Conservation (phyloP, 768 basidiomycete species). For the Rubroboletus pulcherrimus region DNA sequence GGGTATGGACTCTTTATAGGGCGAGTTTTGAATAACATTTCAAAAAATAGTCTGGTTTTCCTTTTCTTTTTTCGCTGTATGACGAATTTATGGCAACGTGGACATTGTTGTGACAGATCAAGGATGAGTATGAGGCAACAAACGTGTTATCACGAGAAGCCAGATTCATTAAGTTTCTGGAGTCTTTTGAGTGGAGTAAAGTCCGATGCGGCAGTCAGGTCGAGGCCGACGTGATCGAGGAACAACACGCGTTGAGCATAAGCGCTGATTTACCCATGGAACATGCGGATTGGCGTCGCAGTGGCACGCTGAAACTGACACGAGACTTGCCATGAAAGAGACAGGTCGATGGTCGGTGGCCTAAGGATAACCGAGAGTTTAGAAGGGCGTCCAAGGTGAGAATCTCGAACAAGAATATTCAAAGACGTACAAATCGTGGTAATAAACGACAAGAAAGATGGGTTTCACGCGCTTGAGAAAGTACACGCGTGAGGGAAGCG, state of each 20-base stretch:
- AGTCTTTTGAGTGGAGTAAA: slow-evolving; percentile 70
- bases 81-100: slow-evolving; percentile 72
- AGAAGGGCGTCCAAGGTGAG: slow-evolving; percentile 21
- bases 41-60: slow-evolving; percentile 41
- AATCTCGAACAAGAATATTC: slow-evolving; percentile 25
- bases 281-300: slow-evolving; percentile 33
- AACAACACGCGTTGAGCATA: slow-evolving; percentile 58
- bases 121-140: slow-evolving; percentile 58
- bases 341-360: slow-evolving; percentile 12
- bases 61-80: slow-evolving; percentile 42
- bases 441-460: slow-evolving; percentile 25
- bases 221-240: slow-evolving; percentile 64
- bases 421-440: slow-evolving; percentile 32
- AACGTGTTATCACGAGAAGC: slow-evolving; percentile 72
- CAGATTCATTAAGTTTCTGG: slow-evolving; percentile 54
- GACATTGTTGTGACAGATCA: slow-evolving; percentile 63
- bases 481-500: slow-evolving; percentile 38
- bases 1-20: slow-evolving; percentile 51
- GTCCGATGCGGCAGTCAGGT: slow-evolving; percentile 51
- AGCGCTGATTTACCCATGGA: slow-evolving; percentile 46
- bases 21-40: slow-evolving; percentile 39
- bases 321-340: slow-evolving; percentile 25
- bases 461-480: slow-evolving; percentile 26
- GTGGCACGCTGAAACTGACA: slow-evolving; percentile 28
- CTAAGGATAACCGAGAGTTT: slow-evolving; percentile 27